Conservation (phyloP, 768 basidiomycete species). For the Leccinum olivaceopallidum region DNA sequence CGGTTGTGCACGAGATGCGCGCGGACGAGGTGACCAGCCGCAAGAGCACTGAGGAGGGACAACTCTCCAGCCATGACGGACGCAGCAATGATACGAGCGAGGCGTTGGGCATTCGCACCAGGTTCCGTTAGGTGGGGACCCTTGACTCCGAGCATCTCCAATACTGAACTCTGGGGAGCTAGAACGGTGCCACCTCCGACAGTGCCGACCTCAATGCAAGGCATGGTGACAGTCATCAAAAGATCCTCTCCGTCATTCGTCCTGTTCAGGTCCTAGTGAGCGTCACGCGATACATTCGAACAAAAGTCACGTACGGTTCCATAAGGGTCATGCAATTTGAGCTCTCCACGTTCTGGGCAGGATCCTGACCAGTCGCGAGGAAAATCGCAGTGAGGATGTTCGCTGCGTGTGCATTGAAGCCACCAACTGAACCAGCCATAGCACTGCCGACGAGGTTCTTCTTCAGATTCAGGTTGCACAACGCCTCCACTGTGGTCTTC, state of each 20-base stretch:
- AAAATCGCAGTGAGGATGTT: slow-evolving; percentile 96
- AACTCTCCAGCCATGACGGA: slow-evolving; percentile 98
- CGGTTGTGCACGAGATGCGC: slow-evolving; percentile 95
- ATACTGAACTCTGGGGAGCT: slow-evolving; percentile 83
- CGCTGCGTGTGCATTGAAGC: slow-evolving; percentile 98
- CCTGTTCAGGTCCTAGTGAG: slow-evolving; percentile 39
- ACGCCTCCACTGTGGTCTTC: slow-evolving; percentile 90
- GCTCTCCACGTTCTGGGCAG: slow-evolving; percentile 98
- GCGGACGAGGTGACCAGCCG: slow-evolving; percentile 91
- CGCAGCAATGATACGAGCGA: slow-evolving; percentile 88
- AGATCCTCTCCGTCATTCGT: slow-evolving; percentile 89
- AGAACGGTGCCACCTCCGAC: slow-evolving; percentile 96
- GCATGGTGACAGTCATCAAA: slow-evolving; percentile 94
- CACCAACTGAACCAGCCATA: slow-evolving; percentile 97
- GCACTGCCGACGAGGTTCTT: slow-evolving; percentile 98
- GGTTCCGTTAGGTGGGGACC: slow-evolving; percentile 88
- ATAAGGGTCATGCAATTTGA: slow-evolving; percentile 98
- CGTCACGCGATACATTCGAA: slow-evolving; percentile 2
- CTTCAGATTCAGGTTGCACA: slow-evolving; percentile 92
- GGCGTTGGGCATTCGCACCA: slow-evolving; percentile 84
- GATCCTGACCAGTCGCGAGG: slow-evolving; percentile 97
- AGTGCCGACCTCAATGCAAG: slow-evolving; percentile 98
- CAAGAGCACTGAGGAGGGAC: slow-evolving; percentile 87
- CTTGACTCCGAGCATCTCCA: slow-evolving; percentile 91
- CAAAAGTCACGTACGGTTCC: slow-evolving; percentile 76